phyloP scores from a whole-genome alignment of 2,329 filamentous ascomycete species.

The Fusarium proliferatum region DNA sequence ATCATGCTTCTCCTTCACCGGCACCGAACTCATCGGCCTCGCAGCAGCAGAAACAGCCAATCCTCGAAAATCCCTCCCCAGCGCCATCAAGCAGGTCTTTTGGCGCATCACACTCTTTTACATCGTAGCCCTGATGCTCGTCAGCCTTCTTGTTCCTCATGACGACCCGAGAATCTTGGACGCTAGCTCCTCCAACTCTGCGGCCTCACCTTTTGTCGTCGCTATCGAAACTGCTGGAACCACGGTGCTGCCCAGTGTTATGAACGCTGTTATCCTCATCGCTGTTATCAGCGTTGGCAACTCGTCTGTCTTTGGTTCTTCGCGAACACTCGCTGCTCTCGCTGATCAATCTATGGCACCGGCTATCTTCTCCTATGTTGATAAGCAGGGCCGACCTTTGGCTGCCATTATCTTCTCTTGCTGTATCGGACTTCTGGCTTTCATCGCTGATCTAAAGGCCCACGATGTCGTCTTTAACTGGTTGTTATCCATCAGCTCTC shows the following conservation, averaged over 20 bases:
- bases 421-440: conserved; percentile 77
- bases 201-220: conserved; percentile 91
- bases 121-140: conserved; percentile 80
- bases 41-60: conserved; percentile 83
- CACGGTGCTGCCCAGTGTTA: conserved; percentile 80
- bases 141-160: conserved; percentile 85
- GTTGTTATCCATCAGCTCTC: conserved; percentile 78
- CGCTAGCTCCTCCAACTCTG: conserved; percentile 69
- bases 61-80: conserved; percentile 82
- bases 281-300: conserved; percentile 92
- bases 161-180: conserved; percentile 71
- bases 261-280: conserved; percentile 95
- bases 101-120: conserved; percentile 95
- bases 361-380: conserved; percentile 80
- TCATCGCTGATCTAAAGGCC: conserved; percentile 73
- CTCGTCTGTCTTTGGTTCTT: conserved; percentile 91
- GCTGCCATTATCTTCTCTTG: conserved; percentile 76
- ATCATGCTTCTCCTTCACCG: conserved; percentile 79
- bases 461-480: conserved; percentile 77
- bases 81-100: conserved; percentile 93
- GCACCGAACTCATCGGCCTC: conserved; percentile 79
- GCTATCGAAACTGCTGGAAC: conserved; percentile 90
- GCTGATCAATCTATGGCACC: conserved; percentile 90
- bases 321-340: conserved; percentile 87
- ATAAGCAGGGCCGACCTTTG: conserved; percentile 82